A percentile compares a stretch with the other conserved stretches of the same genome.
Conservation (phyloP, 1,284 basidiomycete genomes). For the Neolentinus lepideus region DNA sequence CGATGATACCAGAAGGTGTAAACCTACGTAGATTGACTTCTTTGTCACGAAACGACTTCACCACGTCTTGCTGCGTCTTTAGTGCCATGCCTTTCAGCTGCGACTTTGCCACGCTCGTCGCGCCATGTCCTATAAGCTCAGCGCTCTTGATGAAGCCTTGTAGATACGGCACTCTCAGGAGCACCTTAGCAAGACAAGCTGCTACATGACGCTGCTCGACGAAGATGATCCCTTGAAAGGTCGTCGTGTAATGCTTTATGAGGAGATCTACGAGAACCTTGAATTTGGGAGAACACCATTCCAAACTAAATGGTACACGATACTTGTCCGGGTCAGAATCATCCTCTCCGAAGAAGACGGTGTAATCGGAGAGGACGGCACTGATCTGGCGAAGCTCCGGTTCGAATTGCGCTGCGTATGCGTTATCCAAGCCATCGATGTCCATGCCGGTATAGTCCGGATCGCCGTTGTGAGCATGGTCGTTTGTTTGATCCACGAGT, state of each 20-base stretch:
- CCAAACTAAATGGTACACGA: slow-evolving; percentile 27
- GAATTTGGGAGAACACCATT: slow-evolving; percentile 72
- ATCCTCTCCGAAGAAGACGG: slow-evolving; percentile 36
- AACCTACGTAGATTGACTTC: slow-evolving; percentile 62
- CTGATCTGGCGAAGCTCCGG: slow-evolving; percentile 25
- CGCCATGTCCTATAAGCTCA: slow-evolving; percentile 66
- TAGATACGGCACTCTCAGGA: slow-evolving; percentile 52
- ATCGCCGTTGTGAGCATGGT: slow-evolving; percentile 11
- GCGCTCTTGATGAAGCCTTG: slow-evolving; percentile 50
- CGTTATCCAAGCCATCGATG: slow-evolving; percentile 12
- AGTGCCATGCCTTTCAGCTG: slow-evolving; percentile 43
- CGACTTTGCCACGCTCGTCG: slow-evolving; percentile 26
- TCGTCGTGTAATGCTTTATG: slow-evolving; percentile 39
- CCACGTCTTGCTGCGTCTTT: slow-evolving; percentile 47
- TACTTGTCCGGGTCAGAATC: slow-evolving; percentile 14
- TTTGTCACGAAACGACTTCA: slow-evolving; percentile 58
- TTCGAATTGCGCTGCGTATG: slow-evolving; percentile 9
- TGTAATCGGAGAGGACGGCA: slow-evolving; percentile 44
- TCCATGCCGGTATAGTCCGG: slow-evolving; percentile 7
- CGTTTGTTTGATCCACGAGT: slow-evolving; percentile 16
- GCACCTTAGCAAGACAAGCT: slow-evolving; percentile 54
- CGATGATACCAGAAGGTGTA: slow-evolving; percentile 5
- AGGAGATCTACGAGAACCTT: slow-evolving; percentile 53
- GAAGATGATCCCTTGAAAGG: slow-evolving; percentile 78
- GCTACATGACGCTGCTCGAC: slow-evolving; percentile 79